phyloP scores from a whole-genome alignment of 2,329 filamentous ascomycete genomes.

The Cladosporium sp. region DNA sequence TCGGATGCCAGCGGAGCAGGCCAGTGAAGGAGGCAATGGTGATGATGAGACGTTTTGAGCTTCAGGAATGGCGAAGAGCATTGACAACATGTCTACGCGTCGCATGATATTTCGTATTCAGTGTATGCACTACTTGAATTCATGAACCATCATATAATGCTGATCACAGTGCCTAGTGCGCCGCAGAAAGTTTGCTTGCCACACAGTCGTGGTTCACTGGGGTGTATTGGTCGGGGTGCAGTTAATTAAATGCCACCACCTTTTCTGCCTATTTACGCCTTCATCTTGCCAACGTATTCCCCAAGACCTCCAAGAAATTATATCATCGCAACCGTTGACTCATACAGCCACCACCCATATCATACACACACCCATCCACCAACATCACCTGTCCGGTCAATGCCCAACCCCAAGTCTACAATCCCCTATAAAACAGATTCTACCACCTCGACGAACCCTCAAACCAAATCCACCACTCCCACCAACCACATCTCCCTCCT shows the following conservation, averaged over 20 bases:
- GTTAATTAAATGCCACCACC: background rate
- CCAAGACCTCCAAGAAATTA: background rate
- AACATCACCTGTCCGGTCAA: background rate
- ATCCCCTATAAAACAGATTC: background rate
- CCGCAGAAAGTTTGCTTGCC: background rate
- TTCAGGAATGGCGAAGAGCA: background rate
- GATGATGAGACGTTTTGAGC: conserved; percentile 9
- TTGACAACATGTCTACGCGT: background rate
- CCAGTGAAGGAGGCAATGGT: background rate
- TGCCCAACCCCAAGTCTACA: background rate
- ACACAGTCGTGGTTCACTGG: background rate
- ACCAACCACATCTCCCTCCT: background rate
- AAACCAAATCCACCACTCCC: background rate
- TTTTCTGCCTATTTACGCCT: background rate
- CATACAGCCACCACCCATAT: background rate
- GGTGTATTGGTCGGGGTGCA: background rate
- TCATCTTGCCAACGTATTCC: background rate
- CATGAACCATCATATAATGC: background rate
- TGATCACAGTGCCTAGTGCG: background rate
- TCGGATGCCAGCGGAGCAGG: conserved; percentile 51
- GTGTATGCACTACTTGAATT: background rate
- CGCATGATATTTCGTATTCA: conserved; percentile 4
- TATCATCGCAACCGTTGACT: background rate
- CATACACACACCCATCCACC: background rate
- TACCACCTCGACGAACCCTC: background rate